phyloP scores from a whole-genome alignment of 495 filamentous ascomycete species.

The Parachaetomium inaequale region DNA sequence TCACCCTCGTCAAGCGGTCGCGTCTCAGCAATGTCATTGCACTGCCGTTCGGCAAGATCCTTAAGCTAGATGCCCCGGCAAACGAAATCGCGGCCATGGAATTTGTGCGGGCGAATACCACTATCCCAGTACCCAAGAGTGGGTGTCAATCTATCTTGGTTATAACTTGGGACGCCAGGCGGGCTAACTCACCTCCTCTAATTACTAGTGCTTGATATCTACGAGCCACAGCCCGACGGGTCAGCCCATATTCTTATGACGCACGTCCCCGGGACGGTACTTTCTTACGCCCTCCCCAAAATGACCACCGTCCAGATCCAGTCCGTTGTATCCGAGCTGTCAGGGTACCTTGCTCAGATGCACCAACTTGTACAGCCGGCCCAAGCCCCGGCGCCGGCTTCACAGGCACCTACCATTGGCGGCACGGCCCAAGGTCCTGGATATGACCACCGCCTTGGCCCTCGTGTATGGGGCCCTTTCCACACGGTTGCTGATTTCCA shows the following conservation, averaged over 20 bases:
- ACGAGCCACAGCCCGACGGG: conserved; percentile 7
- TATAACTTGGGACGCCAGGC: background rate
- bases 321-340: background rate
- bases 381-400: background rate
- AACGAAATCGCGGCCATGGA: conserved; percentile 15
- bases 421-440: background rate
- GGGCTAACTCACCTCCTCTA: too few relatives aligned
- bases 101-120: conserved; percentile 11
- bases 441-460: background rate
- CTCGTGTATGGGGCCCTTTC: conserved; percentile 8
- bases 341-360: conserved; percentile 5
- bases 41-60: conserved; percentile 2
- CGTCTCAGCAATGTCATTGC: background rate
- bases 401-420: background rate
- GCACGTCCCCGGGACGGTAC: background rate
- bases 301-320: background rate
- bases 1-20: background rate
- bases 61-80: background rate
- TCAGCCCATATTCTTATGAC: conserved; percentile 11
- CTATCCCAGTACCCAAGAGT: conserved; percentile 14
- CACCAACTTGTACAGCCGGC: background rate
- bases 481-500: background rate
- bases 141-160: background rate
- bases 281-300: background rate
- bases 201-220: conserved; percentile 2